A percentile compares a stretch with the other conserved stretches of the same genome.
phyloP scores from a whole-genome alignment of 1,284 basidiomycete species.

The Sparassis latifolia region DNA sequence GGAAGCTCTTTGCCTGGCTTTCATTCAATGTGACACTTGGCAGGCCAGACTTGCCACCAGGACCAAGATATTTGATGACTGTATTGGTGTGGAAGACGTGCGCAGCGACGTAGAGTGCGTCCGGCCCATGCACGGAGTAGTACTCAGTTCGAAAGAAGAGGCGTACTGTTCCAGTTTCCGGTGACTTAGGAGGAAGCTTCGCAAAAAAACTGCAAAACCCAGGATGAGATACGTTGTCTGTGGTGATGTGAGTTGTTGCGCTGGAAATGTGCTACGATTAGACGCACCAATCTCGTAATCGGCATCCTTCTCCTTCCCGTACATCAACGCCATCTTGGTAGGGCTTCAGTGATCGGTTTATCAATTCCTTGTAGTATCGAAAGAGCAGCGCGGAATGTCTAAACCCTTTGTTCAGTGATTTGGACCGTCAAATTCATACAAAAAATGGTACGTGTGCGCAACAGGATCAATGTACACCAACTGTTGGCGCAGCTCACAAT shows the following conservation, averaged over 20 bases:
- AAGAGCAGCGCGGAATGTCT: background rate
- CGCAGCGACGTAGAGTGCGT: slow-evolving; percentile 84
- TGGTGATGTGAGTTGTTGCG: slow-evolving; percentile 29
- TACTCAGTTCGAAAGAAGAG: slow-evolving; percentile 85
- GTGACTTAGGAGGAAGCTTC: slow-evolving; percentile 59
- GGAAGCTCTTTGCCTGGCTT: slow-evolving; percentile 79
- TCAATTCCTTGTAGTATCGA: background rate
- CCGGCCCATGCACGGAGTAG: slow-evolving; percentile 85
- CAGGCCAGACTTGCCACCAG: slow-evolving; percentile 53
- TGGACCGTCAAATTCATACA: background rate
- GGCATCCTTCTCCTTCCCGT: slow-evolving; percentile 62
- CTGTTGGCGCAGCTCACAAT: no score
- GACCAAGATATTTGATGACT: slow-evolving; percentile 78
- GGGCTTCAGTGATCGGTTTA: background rate
- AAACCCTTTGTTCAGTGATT: background rate
- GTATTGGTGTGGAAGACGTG: slow-evolving; percentile 84
- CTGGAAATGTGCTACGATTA: background rate
- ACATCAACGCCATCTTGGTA: slow-evolving; percentile 51
- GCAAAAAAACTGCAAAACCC: slow-evolving; percentile 75
- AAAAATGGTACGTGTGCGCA: no score
- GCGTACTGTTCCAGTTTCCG: slow-evolving; percentile 68
- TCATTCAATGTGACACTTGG: slow-evolving; percentile 77
- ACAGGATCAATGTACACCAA: no score
- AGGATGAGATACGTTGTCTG: slow-evolving; percentile 44
- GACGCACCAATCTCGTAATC: slow-evolving; percentile 28